Percentiles rank a stretch among this genome's conserved stretches.
phyloP scores from a whole-genome alignment of 306 rosid genomes.

The Benincasa hispida region DNA sequence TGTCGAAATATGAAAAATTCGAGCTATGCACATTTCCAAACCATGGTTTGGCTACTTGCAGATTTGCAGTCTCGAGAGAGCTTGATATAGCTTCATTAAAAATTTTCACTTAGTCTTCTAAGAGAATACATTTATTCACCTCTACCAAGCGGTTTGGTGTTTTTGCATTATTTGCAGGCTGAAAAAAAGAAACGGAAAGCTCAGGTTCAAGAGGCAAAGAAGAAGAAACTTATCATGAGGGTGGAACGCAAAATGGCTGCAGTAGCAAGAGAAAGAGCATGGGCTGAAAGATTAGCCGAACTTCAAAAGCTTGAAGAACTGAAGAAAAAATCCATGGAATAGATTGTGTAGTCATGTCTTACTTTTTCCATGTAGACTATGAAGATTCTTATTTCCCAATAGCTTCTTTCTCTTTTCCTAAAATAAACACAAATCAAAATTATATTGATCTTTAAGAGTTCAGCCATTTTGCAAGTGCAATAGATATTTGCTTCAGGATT shows the following conservation, averaged over 20 bases:
- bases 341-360: not conserved
- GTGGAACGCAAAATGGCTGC: conserved; percentile 94
- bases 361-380: not conserved
- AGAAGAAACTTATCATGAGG: conserved; percentile 52
- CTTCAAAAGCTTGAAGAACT: conserved; percentile 61
- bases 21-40: not conserved
- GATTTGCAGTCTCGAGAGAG: not conserved
- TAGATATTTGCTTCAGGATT: no score
- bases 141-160: conserved; percentile 6
- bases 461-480: no score
- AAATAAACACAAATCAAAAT: not conserved
- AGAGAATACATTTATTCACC: conserved; percentile 5
- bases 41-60: not conserved
- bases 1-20: not conserved
- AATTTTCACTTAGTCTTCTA: not conserved
- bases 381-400: not conserved
- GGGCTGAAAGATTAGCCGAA: conserved; percentile 54
- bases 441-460: not conserved
- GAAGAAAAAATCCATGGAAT: conserved; percentile 46
- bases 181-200: conserved; percentile 69
- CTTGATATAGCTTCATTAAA: not conserved
- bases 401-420: not conserved
- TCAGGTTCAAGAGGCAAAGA: conserved; percentile 69
- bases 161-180: conserved; percentile 30
- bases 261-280: conserved; percentile 78